phyloP scores from a whole-genome alignment of 345 rosid species.

The Carallia pectinifolia region DNA sequence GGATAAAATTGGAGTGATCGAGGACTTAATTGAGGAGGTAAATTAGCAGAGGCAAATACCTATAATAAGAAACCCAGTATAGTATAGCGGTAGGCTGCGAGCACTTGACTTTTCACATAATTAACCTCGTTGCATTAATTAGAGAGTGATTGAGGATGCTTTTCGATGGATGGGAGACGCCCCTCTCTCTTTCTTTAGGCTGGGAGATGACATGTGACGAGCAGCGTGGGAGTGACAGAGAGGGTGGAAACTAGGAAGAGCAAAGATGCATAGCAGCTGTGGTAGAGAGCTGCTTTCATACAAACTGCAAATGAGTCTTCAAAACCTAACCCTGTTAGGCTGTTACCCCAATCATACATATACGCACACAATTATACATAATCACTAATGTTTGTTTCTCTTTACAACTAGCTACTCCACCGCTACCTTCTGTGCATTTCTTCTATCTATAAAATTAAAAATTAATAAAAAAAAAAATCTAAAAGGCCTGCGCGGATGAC shows the following conservation, averaged over 20 bases:
- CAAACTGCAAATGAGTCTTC: not conserved
- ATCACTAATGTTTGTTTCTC: not conserved
- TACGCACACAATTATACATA: no score
- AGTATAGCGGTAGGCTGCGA: not conserved
- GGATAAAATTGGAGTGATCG: not conserved
- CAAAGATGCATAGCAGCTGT: not conserved
- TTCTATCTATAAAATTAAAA: no score
- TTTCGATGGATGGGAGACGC: not conserved
- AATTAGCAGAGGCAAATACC: not conserved
- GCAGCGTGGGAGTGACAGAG: slow-evolving; percentile 3
- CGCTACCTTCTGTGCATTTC: no score
- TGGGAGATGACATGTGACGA: slow-evolving; percentile 19
- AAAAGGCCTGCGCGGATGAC: no score
- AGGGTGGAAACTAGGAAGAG: slow-evolving; percentile 1
- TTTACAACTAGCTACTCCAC: not conserved
- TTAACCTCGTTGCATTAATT: not conserved
- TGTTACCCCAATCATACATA: no score
- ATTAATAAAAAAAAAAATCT: no score
- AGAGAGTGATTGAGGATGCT: not conserved
- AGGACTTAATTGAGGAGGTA: no score
- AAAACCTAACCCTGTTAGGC: no score
- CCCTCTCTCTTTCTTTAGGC: no score
- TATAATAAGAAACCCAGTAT: not conserved
- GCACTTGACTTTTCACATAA: not conserved
- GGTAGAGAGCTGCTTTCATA: slow-evolving; percentile 9